A percentile compares a stretch with the other conserved stretches of the same genome.
phyloP scores from a whole-genome alignment of 805 yeast genomes.

The Lipomyces oligophaga region DNA sequence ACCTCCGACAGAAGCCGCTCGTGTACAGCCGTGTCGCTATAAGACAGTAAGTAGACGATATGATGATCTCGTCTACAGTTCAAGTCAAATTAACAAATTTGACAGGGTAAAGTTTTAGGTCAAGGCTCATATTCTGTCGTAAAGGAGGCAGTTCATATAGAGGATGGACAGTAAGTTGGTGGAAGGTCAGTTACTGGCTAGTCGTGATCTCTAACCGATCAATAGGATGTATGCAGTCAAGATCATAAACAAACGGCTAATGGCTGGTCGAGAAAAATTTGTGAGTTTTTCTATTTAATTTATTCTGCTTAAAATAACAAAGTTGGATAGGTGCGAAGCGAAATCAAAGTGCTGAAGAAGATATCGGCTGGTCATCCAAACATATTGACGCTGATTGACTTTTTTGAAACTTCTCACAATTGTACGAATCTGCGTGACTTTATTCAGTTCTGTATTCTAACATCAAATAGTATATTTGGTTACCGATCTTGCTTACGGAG shows the following conservation, averaged over 20 bases:
- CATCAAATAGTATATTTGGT: conserved; percentile 43
- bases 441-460: background rate
- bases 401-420: conserved; percentile 61
- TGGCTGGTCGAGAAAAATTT: conserved; percentile 52
- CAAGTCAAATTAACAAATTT: background rate
- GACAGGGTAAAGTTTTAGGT: conserved; percentile 40
- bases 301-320: background rate
- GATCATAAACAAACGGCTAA: conserved; percentile 47
- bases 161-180: conserved; percentile 38
- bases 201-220: background rate
- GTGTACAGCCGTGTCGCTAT: conserved; percentile 17
- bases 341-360: conserved; percentile 52
- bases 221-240: conserved; percentile 52
- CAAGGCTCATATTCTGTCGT: conserved; percentile 46
- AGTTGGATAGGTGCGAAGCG: conserved; percentile 49
- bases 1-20: too few relatives aligned
- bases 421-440: conserved; percentile 35
- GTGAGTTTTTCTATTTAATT: conserved; percentile 26
- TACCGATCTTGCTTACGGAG: conserved; percentile 63
- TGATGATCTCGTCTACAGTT: background rate
- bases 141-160: conserved; percentile 42
- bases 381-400: conserved; percentile 60
- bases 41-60: conserved; percentile 4
- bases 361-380: conserved; percentile 51
- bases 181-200: background rate